Conservation (phyloP, 495 filamentous ascomycete species). For the Sordaria brevicollis region DNA sequence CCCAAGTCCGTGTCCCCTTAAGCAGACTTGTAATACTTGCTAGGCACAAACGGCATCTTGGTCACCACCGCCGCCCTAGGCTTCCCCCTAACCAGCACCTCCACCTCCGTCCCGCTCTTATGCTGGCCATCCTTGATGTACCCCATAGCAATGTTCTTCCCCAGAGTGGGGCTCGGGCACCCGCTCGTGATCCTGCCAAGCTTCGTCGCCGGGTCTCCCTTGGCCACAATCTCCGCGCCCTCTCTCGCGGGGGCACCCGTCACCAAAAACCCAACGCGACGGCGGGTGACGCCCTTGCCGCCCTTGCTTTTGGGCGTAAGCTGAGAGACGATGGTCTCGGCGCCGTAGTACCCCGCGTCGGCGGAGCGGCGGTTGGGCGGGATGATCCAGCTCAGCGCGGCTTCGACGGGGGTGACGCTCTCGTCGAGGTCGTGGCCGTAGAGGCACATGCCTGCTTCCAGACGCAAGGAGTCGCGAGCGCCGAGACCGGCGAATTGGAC, state of each 20-base stretch:
- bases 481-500: constrained; percentile 78
- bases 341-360: constrained; percentile 62
- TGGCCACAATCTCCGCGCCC: constrained; percentile 62
- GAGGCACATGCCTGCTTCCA: constrained; percentile 96
- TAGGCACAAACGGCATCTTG: constrained; percentile 90
- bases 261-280: constrained; percentile 72
- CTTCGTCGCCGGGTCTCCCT: constrained; percentile 34
- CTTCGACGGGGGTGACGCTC: constrained; percentile 77
- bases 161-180: constrained; percentile 75
- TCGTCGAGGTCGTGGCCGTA: constrained; percentile 97
- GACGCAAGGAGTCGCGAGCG: constrained; percentile 79
- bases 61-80: constrained; percentile 65
- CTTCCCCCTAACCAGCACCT: constrained; percentile 72
- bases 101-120: constrained; percentile 77
- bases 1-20: too few species aligned
- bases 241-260: constrained; percentile 86
- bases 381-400: constrained; percentile 75
- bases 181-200: constrained; percentile 73
- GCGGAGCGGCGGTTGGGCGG: constrained; percentile 58
- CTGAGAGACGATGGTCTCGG: constrained; percentile 59
- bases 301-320: constrained; percentile 57
- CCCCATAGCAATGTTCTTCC: constrained; percentile 91
- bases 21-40: constrained; percentile 55
- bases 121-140: constrained; percentile 77
- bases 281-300: constrained; percentile 52